A percentile compares a stretch with the other conserved stretches of the same genome.
Conservation (phyloP, 352 stramenopile species). For the Plasmopara muralis region DNA sequence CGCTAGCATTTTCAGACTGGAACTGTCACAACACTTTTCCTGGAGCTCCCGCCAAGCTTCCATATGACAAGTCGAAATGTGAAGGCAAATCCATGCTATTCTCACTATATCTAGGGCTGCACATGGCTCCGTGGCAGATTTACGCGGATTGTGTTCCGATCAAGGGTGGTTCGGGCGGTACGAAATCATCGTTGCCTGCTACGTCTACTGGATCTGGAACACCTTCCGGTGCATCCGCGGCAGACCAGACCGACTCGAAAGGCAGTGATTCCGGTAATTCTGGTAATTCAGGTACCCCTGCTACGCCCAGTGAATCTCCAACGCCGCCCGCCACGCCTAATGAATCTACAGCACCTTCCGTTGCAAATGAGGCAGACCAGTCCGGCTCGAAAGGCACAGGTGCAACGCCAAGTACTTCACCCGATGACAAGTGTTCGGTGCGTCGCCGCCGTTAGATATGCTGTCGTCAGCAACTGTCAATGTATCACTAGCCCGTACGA, state of each 20-base stretch:
- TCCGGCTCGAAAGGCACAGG: too few relatives aligned
- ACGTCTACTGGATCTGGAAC: too few relatives aligned
- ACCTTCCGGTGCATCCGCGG: too few relatives aligned
- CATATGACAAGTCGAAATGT: slow-evolving; percentile 34
- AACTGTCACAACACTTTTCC: slow-evolving; percentile 32
- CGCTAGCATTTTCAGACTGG: slow-evolving; percentile 28
- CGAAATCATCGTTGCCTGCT: not conserved
- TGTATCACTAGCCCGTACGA: not conserved
- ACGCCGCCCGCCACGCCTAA: slow-evolving; percentile 2
- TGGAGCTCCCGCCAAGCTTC: slow-evolving; percentile 22
- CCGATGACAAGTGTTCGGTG: slow-evolving; percentile 26
- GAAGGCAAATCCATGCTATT: slow-evolving; percentile 18
- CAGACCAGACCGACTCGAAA: too few relatives aligned
- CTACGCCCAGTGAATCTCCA: slow-evolving; percentile 8
- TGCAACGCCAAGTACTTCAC: slow-evolving; percentile 3
- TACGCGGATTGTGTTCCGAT: slow-evolving; percentile 35
- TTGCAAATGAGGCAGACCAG: not conserved
- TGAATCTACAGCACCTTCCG: not conserved
- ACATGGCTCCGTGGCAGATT: slow-evolving; percentile 35
- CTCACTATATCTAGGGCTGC: slow-evolving; percentile 38
- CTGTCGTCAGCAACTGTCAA: not conserved
- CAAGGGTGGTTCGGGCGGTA: not conserved
- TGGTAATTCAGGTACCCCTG: not conserved
- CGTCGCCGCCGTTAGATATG: slow-evolving; percentile 21
- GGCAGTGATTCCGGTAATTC: too few relatives aligned